Base-by-base conservation (phyloP, 2,329 filamentous ascomycete genomes). In the Thelonectria olida region DNA sequence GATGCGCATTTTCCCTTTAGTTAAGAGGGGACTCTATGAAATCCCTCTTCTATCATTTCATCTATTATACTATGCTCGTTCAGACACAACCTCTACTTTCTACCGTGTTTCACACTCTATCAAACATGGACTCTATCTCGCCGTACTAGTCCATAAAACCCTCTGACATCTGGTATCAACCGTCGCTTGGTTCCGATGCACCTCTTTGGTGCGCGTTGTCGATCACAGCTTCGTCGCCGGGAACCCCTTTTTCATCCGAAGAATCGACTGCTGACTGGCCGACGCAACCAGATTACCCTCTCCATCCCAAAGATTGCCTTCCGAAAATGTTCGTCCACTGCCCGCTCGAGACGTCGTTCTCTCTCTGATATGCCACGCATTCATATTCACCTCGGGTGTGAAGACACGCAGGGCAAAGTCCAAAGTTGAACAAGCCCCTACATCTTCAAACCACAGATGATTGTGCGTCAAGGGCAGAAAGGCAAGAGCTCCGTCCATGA, bases 371-470 rank as follows among this genome's bases (percentile, higher is more conserved):
- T 79, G 74, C 82, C 82, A 85, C 20, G 74, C 49, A 7, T 67
- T 64, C 41, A 83, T 8, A 52, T 82, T 73, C 1, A 81, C 56
- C 0, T 76, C 73, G 0, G 73, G 75, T 1, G 68, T 70, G 60
- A 82, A 80, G 7, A 82, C 64, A 1, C 83, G 73, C 57, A 85
- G 58, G 4, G 84, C 78, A 68, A 85, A 85, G 63, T 85, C 83
- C n/a, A 85, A 66, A 9, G 76, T 80, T 2, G 78, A 80, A 52
- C 78, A 82, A 2, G 82, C 80, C 7, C 65, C 75, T 0, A 74
- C 74, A 36, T 85, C 81, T 2, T 80, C 76, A 36, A 84, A 73
- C 65, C 75, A 81, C 72, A 76, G 66, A 9, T 80, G 74, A 51
- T 71, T 76, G 52, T 82, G 81, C 1, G 71, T 73, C 50, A 85